These are phyloP conservation scores for Penicillium samsonianum DNA, from an alignment of 495 filamentous ascomycete species.

Conservation along the genomic window DNA sequence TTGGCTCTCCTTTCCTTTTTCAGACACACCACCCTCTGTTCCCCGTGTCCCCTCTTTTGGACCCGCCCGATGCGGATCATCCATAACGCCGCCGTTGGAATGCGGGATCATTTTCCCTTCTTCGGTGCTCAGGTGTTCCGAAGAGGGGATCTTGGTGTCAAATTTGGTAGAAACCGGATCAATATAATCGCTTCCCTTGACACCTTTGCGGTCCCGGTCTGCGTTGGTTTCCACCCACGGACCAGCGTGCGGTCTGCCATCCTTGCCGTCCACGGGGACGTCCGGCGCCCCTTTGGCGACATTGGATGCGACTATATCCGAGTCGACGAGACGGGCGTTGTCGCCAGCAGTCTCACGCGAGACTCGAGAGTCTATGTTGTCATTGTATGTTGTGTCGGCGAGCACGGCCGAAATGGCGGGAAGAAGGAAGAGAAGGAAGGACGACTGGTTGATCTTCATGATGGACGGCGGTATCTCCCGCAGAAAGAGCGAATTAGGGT, in stretches of 20 bases:
- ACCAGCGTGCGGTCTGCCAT: constrained; percentile 91
- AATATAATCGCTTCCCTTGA: constrained; percentile 32
- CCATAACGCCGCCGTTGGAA: constrained; percentile 87
- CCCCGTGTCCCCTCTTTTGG: constrained; percentile 85
- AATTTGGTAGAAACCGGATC: constrained; percentile 21
- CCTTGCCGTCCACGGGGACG: constrained; percentile 91
- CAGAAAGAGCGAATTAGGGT: constrained; percentile 17
- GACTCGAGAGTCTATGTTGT: constrained; percentile 11
- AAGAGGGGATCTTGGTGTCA: constrained; percentile 35
- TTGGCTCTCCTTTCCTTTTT: constrained; percentile 73
- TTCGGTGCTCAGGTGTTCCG: constrained; percentile 45
- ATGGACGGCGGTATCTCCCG: constrained; percentile 16
- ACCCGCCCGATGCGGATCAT: constrained; percentile 69
- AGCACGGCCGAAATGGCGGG: constrained; percentile 38
- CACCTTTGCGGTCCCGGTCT: constrained; percentile 59
- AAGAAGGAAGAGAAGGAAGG: constrained; percentile 39
- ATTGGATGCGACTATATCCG: constrained; percentile 27
- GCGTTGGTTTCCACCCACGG: constrained; percentile 75
- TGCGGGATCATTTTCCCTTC: constrained; percentile 72
- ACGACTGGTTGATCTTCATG: constrained; percentile 39
- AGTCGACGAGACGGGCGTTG: constrained; percentile 20
- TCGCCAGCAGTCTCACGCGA: constrained; percentile 19
- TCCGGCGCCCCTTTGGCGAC: constrained; percentile 68
- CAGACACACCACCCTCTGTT: constrained; percentile 81
- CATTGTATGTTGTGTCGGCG: constrained; percentile 21